These are phyloP conservation scores for Vaccinium myrtillus DNA, from an alignment of 148 eudicot genomes.

Conservation along the genomic window DNA sequence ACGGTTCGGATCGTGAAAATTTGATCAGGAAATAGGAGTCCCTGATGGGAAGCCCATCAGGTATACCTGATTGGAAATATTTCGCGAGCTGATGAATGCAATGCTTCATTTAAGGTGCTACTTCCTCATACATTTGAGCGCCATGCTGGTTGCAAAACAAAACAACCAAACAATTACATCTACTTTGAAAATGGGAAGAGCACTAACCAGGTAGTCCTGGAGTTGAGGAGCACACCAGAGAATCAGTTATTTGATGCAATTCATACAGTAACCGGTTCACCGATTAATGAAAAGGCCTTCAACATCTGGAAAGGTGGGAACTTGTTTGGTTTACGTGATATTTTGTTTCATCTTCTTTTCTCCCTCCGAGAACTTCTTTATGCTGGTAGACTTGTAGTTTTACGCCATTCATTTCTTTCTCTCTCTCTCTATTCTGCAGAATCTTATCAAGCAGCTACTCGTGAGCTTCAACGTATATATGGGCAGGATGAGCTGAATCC, in stretches of 20 bases:
- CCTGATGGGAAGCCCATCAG: too few relatives aligned
- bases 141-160: slow-evolving; percentile 73
- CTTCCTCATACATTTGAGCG: slow-evolving; percentile 67
- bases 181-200: slow-evolving; percentile 73
- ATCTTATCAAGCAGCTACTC: slow-evolving; percentile 56
- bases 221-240: slow-evolving; percentile 28
- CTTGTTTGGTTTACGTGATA: neutral
- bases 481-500: slow-evolving; percentile 35
- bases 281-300: slow-evolving; percentile 32
- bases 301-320: slow-evolving; percentile 30
- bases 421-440: slow-evolving; percentile 24
- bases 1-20: too few relatives aligned
- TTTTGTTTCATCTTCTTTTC: neutral
- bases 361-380: too few relatives aligned
- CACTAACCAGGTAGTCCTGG: slow-evolving; percentile 39
- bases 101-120: slow-evolving; percentile 23
- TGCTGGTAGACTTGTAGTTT: neutral
- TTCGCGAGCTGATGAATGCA: slow-evolving; percentile 8
- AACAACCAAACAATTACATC: slow-evolving; percentile 77
- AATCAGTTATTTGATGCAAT: slow-evolving; percentile 30
- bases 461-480: slow-evolving; percentile 61
- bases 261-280: slow-evolving; percentile 32
- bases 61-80: too few relatives aligned
- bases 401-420: neutral
- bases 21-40: too few relatives aligned